Evolutionary conservation across 306 rosid species (phyloP).

Genomic region (Inga laurina): DNA sequence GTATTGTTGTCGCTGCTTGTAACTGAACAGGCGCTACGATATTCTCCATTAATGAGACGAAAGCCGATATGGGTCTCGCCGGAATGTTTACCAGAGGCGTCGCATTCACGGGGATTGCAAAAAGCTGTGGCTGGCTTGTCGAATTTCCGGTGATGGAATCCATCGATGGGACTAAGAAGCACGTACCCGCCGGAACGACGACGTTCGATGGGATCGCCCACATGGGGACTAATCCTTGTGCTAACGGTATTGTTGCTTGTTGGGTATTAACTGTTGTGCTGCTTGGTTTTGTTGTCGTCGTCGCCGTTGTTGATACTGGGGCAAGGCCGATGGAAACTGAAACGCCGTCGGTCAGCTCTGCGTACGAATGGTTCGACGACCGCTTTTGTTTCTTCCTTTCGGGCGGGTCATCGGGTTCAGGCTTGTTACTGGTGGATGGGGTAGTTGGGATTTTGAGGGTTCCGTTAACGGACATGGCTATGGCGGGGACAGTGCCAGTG

Average conservation of each 20-base stretch:
- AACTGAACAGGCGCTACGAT: slow-evolving; percentile 27
- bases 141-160: slow-evolving; percentile 42
- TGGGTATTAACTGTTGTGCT: neutral
- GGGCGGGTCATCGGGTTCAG: slow-evolving; percentile 46
- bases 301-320: slow-evolving; percentile 11
- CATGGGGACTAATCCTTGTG: slow-evolving; percentile 44
- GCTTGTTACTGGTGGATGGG: neutral
- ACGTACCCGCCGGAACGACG: slow-evolving; percentile 39
- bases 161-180: slow-evolving; percentile 41
- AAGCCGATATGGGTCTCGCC: slow-evolving; percentile 46
- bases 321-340: slow-evolving; percentile 54
- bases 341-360: slow-evolving; percentile 56
- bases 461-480: slow-evolving; percentile 79
- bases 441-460: slow-evolving; percentile 76
- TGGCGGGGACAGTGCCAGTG: slow-evolving; percentile 77
- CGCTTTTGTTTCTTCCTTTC: slow-evolving; percentile 57
- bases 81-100: neutral
- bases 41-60: slow-evolving; percentile 47
- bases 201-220: slow-evolving; percentile 42
- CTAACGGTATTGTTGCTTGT: slow-evolving; percentile 42
- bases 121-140: slow-evolving; percentile 48
- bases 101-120: slow-evolving; percentile 39
- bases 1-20: neutral
- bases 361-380: slow-evolving; percentile 48
- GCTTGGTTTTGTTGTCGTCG: neutral